Percentiles rank a stretch among this genome's conserved stretches.
Conservation (phyloP, 768 basidiomycete species). For the Tylopilus cervinicoccineus region DNA sequence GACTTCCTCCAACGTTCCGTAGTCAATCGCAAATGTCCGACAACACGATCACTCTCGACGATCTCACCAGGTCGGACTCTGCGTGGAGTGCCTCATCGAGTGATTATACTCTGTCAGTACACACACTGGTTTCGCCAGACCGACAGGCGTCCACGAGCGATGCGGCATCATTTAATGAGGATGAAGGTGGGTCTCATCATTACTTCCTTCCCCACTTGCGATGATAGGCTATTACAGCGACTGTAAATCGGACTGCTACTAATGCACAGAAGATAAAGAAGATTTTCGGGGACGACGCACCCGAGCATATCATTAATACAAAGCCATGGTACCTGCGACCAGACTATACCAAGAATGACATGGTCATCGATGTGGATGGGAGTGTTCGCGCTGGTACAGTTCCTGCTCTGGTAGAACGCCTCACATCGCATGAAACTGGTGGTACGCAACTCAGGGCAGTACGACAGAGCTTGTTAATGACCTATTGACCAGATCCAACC, state of each 20-base stretch:
- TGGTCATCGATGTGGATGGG: constrained; percentile 82
- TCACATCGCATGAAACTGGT: constrained; percentile 87
- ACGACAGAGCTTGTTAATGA: constrained; percentile 1
- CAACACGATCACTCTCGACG: constrained; percentile 31
- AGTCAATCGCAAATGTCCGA: constrained; percentile 34
- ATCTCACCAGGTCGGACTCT: constrained; percentile 20
- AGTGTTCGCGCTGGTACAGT: constrained; percentile 85
- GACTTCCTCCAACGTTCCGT: constrained; percentile 27
- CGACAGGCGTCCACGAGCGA: constrained; percentile 18
- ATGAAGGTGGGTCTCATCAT: constrained; percentile 19
- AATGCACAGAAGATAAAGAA: constrained; percentile 57
- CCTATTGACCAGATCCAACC: constrained; percentile 51
- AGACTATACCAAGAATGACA: constrained; percentile 74
- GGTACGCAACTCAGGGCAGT: constrained; percentile 46
- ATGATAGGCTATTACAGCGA: constrained; percentile 17
- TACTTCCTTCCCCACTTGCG: background rate
- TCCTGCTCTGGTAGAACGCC: constrained; percentile 77
- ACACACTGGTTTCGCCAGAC: constrained; percentile 25
- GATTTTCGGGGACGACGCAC: constrained; percentile 60
- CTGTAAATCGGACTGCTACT: constrained; percentile 22
- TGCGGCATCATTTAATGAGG: constrained; percentile 17
- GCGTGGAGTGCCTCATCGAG: constrained; percentile 18
- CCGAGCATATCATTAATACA: constrained; percentile 41
- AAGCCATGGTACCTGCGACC: constrained; percentile 85
- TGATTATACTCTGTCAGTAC: constrained; percentile 23